phyloP scores from a whole-genome alignment of 306 rosid species.

The Geum urbanum region DNA sequence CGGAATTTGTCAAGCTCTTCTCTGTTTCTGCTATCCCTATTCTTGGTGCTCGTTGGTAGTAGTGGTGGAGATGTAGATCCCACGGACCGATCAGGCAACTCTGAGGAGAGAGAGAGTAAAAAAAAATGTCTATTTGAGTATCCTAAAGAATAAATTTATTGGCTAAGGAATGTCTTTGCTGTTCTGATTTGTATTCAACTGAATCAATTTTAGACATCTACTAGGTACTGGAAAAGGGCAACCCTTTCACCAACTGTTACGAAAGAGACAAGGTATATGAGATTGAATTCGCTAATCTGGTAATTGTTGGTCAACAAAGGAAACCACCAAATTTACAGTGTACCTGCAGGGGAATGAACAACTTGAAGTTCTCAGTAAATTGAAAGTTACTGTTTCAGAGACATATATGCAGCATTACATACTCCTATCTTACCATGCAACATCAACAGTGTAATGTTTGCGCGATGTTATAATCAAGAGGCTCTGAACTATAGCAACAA shows the following conservation, averaged over 20 bases:
- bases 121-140: background rate
- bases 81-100: slow-evolving; percentile 44
- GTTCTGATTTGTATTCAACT: slow-evolving; percentile 7
- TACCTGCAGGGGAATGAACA: slow-evolving; percentile 32
- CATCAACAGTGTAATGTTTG: slow-evolving; percentile 48
- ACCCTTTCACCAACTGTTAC: background rate
- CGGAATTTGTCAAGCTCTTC: slow-evolving; percentile 34
- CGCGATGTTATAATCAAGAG: slow-evolving; percentile 51
- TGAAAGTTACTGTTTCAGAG: background rate
- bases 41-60: slow-evolving; percentile 35
- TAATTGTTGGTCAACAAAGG: slow-evolving; percentile 39
- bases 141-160: background rate
- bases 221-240: background rate
- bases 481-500: slow-evolving; percentile 41
- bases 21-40: slow-evolving; percentile 36
- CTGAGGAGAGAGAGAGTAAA: slow-evolving; percentile 23
- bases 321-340: slow-evolving; percentile 41
- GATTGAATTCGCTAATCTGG: slow-evolving; percentile 36
- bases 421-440: slow-evolving; percentile 36
- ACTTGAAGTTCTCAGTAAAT: background rate
- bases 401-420: background rate
- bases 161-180: background rate
- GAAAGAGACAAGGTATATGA: background rate
- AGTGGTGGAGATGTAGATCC: slow-evolving; percentile 23
- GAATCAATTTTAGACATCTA: background rate